A percentile compares a stretch with the other conserved stretches of the same genome.
Conservation (phyloP, 2,329 filamentous ascomycete genomes). For the Trichophyton mentagrophytes region DNA sequence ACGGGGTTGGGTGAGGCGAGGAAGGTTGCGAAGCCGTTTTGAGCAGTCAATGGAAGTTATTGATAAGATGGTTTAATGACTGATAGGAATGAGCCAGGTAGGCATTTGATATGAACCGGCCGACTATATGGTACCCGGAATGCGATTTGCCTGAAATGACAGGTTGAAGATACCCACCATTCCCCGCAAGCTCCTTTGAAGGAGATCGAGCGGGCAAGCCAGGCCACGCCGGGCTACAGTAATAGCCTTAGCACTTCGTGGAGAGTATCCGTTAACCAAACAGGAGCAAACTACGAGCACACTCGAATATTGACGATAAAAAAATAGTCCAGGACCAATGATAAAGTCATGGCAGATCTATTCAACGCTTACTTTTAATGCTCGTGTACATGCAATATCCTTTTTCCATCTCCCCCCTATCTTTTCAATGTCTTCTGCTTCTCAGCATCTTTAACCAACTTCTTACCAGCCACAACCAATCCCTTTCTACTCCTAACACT, state of each 20-base stretch:
- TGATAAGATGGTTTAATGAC: no score
- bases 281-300: background rate
- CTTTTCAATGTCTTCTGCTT: constrained; percentile 71
- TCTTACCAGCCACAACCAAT: constrained; percentile 63
- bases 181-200: no score
- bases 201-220: no score
- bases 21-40: constrained; percentile 91
- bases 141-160: no score
- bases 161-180: no score
- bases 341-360: background rate
- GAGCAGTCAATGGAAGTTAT: constrained; percentile 24
- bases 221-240: no score
- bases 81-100: no score
- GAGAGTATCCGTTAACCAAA: background rate
- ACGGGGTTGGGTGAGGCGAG: constrained; percentile 64
- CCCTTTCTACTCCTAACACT: constrained; percentile 76
- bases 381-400: background rate
- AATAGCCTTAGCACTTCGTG: no score
- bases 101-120: no score
- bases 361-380: background rate
- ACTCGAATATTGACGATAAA: background rate
- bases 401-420: constrained; percentile 15
- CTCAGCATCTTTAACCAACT: constrained; percentile 70
- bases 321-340: background rate
- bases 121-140: no score